Evolutionary conservation across 1,139 yeast species (phyloP), one percentile per base, ranked within the genome.

Genomic region (Taiozyma sp.): DNA sequence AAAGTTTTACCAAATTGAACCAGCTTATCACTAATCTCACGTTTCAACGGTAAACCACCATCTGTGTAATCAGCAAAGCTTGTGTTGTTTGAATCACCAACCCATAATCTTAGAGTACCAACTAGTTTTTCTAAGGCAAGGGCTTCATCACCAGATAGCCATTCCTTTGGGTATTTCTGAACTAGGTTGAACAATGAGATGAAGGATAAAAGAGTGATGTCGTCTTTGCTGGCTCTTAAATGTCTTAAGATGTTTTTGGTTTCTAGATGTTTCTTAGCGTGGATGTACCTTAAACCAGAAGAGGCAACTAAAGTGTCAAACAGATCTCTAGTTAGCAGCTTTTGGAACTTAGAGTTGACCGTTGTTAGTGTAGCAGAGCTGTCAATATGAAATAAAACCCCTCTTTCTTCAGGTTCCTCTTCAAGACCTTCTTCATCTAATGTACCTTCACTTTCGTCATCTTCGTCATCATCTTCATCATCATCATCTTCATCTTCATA

Each of bases 21-120:
- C 34, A 62, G 52, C 42, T 57, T 51, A 46, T 61, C 65, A 48
- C 64, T 59, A 10, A 62, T 60, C 47, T 61, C 62, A 48, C 62
- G 59, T 47, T 58, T 61, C 50, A 62, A 48, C 42, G 56, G 54
- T 16, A 60, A 32, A 1, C 59, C 60, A 30, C 49, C 57, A 40
- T 56, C 62, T 27, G 54, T 50, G 19, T 53, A 46, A 44, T 58
- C 63, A 34, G 51, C 53, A 34, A 60, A 62, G 36, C 55, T 57
- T n/a, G 46, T 22, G 41, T 60, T 59, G 30, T 44, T 44, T 8
- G 59, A 50, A 45, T 58, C 62, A 22, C 65, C 65, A 50, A 58
- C 54, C 65, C 65, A 62, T 28, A 61, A 42, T 54, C 65, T 60
- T 42, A 62, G 45, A n/a, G 51, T 50, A n/a, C 50, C 56, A 40